Base-by-base conservation (phyloP, 2,329 filamentous ascomycete genomes). In the Rugonectria rugulosa region DNA sequence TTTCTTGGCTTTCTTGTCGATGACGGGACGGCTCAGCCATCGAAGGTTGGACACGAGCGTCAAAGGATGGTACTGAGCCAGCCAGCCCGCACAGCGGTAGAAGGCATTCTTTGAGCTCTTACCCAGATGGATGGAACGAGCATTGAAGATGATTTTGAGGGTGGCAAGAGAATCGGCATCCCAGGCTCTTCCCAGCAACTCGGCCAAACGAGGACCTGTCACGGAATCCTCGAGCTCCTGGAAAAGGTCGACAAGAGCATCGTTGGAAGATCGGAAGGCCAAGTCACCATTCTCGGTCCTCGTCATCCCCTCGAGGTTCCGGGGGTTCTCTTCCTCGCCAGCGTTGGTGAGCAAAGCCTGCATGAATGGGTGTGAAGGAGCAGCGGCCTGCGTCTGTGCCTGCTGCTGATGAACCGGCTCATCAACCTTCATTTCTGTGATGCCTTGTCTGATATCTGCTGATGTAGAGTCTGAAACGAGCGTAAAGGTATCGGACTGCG, bases 71-170 rank as follows among this genome's bases (percentile, higher is more conserved):
- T 80, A 69, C 61, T 80, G 65, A 2, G 78, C 77, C 12, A 88
- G 73, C 84, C 83, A 87, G 4, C 83, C 82, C 14, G 81, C 75
- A 19, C 77, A 79, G 15, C 75, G 76, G 64, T 86, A 87, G 56
- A 84, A 81, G 2, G 72, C 72, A 3, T 66, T 52, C 19, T 74
- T 75, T 8, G 77, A 79, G 27, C 75, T 75, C 68, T 86, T 86
- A 14, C 85, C 84, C 0, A 86, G 70, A 54, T 87, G 84, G 43
- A 87, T 86, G n/a, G 82, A 85, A 9, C 85, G 78, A 1, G 78
- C 71, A 56, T 86, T 84, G 75, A 84, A 87, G 60, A 87, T 82
- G 62, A 87, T 77, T 65, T 84, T 84, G 24, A 87, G 74, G 0
- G 83, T 84, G 11, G 74, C 66, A 3, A 78, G 62, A 0, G 79